Evolutionary conservation across 164 flowering plant genomes (phyloP), one percentile per base, ranked within the genome.

Genomic region (Pachysandra terminalis): DNA sequence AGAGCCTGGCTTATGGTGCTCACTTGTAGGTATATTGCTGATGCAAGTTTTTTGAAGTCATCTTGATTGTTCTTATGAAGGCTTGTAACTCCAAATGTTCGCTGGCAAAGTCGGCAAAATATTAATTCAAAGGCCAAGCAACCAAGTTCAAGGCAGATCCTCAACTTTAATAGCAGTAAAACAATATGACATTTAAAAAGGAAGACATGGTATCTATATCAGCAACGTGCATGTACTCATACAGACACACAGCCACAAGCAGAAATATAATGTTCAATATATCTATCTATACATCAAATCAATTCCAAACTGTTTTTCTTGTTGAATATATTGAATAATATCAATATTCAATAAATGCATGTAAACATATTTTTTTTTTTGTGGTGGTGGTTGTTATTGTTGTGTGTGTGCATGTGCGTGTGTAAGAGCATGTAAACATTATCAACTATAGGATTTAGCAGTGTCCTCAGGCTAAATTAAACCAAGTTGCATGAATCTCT

Each of bases 1-100:
- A 91, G 87, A 40, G 96, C 97, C 79, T 91, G 96, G 76, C 97
- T 92, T 52, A 92, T 82, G 19, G 78, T 92, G 84, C 96, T 92
- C 71, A 92, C 97, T 90, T 92, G 97, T 66, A 92, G 82, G 77
- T 90, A 92, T 19, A 92, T 71, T 12, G 97, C 97, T 27, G 97
- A 87, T 15, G 94, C 92, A 64, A 87, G 88, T 81, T 84, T 87
- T 61, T 80, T 68, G 70, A 72, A 68, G 71, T 82, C 87, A 71
- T 82, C 83, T 66, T 81, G 82, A 60, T 86, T 85, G 15, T 79
- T 78, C 71, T 83, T 81, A 79, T 87, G 80, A 41, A 87, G 82
- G 23, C 84, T 80, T 37, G 85, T 5, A 32, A 87, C 93, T 26
- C 88, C 87, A 79, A 87, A 87, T 16, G 66, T 37, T 3, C 83